These are phyloP conservation scores for Vigna unguiculata DNA, from an alignment of 306 rosid species.

Conservation along the genomic window DNA sequence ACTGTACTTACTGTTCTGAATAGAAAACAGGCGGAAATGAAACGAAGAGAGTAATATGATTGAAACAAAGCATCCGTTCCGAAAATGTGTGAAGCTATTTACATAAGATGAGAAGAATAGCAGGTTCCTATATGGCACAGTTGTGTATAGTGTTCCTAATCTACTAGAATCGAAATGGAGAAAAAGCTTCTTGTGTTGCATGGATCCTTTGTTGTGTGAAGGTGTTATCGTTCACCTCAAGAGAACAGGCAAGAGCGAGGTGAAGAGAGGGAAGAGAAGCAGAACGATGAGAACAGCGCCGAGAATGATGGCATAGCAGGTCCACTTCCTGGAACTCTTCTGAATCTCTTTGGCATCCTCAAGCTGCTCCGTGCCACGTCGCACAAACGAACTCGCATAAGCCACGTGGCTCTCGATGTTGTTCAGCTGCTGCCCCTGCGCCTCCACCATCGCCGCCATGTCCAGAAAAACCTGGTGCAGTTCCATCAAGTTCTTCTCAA, in stretches of 20 bases:
- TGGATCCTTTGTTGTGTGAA: too few species aligned
- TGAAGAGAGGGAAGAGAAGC: slow-evolving; percentile 61
- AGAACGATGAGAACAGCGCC: slow-evolving; percentile 50
- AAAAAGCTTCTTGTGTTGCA: too few species aligned
- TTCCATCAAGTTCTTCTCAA: slow-evolving; percentile 83
- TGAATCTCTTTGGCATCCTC: slow-evolving; percentile 72
- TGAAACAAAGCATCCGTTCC: too few species aligned
- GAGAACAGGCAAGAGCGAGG: slow-evolving; percentile 47
- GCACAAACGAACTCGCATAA: slow-evolving; percentile 79
- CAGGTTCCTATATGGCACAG: too few species aligned
- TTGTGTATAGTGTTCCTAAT: too few species aligned
- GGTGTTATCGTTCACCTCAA: background rate
- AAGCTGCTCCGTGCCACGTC: slow-evolving; percentile 80
- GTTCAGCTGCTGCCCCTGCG: slow-evolving; percentile 87
- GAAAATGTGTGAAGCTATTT: too few species aligned
- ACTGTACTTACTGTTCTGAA: too few species aligned
- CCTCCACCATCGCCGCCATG: slow-evolving; percentile 89
- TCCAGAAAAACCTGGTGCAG: slow-evolving; percentile 86
- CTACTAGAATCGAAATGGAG: too few species aligned
- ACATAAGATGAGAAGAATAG: too few species aligned
- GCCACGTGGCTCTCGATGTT: slow-evolving; percentile 87
- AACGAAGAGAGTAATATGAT: too few species aligned
- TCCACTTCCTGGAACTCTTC: slow-evolving; percentile 80
- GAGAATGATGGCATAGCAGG: slow-evolving; percentile 62
- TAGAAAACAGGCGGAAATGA: too few species aligned